Evolutionary conservation across 2,329 filamentous ascomycete species (phyloP).

Genomic region (Cladosporium phlei): DNA sequence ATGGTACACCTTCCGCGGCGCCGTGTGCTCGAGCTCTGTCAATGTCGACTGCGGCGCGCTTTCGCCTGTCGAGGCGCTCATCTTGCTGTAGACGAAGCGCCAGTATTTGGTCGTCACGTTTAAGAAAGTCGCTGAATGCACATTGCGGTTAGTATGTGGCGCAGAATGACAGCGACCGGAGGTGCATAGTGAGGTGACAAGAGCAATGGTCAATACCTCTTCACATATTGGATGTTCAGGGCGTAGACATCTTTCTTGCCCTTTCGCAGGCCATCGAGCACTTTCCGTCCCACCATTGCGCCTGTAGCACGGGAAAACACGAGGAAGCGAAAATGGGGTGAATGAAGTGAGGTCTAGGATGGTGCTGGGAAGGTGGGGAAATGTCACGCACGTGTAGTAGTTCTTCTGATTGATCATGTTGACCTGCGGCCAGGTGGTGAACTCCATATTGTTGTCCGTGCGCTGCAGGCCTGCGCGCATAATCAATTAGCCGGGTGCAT

Average conservation of each 20-base stretch:
- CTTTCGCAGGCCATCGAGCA: constrained; percentile 29
- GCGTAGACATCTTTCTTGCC: constrained; percentile 33
- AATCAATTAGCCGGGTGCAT: constrained; percentile 15
- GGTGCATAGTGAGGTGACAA: not conserved
- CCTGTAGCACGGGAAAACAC: not conserved
- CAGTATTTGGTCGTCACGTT: constrained; percentile 93
- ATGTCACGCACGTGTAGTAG: constrained; percentile 77
- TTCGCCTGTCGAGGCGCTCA: constrained; percentile 74
- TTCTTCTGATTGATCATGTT: constrained; percentile 98
- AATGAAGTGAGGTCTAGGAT: not conserved
- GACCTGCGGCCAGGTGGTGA: constrained; percentile 89
- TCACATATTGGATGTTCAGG: constrained; percentile 32
- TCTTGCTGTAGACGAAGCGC: constrained; percentile 84
- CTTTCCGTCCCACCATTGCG: constrained; percentile 29
- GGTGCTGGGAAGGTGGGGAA: not conserved
- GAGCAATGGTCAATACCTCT: constrained; percentile 23
- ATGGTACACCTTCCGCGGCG: constrained; percentile 44
- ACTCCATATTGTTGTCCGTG: constrained; percentile 97
- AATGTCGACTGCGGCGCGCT: constrained; percentile 80
- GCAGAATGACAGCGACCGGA: not conserved
- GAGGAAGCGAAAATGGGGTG: not conserved
- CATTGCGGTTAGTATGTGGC: not conserved
- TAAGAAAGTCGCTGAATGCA: constrained; percentile 77
- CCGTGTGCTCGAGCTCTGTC: constrained; percentile 78
- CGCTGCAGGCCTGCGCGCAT: constrained; percentile 72